Conservation (phyloP, 2,329 filamentous ascomycete species). For the Hymenoscyphus fraxineus region DNA sequence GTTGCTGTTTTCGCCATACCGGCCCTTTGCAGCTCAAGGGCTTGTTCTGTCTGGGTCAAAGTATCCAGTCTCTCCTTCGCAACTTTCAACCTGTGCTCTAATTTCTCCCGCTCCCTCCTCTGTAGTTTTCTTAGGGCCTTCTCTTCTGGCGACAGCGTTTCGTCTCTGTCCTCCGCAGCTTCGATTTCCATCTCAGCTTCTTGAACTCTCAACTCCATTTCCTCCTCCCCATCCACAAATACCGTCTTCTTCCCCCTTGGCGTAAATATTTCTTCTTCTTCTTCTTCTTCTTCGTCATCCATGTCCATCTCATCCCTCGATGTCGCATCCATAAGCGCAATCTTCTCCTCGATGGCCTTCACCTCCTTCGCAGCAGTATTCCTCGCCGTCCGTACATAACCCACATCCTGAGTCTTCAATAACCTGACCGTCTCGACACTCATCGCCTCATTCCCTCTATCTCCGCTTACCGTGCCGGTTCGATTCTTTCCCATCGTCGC, state of each 20-base stretch:
- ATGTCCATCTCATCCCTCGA: conserved; percentile 46
- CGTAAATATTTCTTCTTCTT: conserved; percentile 12
- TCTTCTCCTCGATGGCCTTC: conserved; percentile 49
- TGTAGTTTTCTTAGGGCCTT: conserved; percentile 40
- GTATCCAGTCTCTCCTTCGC: conserved; percentile 53
- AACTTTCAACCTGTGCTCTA: conserved; percentile 46
- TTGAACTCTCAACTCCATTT: conserved; percentile 23
- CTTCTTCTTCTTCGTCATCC: conserved; percentile 45
- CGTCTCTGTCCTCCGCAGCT: conserved; percentile 28
- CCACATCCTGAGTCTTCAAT: conserved; percentile 66
- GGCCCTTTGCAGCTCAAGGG: conserved; percentile 55
- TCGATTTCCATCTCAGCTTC: conserved; percentile 31
- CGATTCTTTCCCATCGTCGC: conserved; percentile 49
- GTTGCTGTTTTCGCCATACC: conserved; percentile 65
- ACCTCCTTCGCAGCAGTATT: conserved; percentile 59
- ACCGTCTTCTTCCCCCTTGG: conserved; percentile 36
- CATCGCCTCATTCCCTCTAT: conserved; percentile 54
- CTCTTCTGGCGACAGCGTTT: conserved; percentile 33
- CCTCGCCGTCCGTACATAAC: conserved; percentile 60
- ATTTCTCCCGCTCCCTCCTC: conserved; percentile 44
- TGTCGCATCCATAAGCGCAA: conserved; percentile 38
- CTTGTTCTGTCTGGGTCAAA: conserved; percentile 52
- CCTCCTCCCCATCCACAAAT: conserved; percentile 34
- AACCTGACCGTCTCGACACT: conserved; percentile 56
- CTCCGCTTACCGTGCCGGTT: conserved; percentile 53